These are phyloP conservation scores for Draba incana DNA, from an alignment of 345 rosid genomes.

Conservation along the genomic window DNA sequence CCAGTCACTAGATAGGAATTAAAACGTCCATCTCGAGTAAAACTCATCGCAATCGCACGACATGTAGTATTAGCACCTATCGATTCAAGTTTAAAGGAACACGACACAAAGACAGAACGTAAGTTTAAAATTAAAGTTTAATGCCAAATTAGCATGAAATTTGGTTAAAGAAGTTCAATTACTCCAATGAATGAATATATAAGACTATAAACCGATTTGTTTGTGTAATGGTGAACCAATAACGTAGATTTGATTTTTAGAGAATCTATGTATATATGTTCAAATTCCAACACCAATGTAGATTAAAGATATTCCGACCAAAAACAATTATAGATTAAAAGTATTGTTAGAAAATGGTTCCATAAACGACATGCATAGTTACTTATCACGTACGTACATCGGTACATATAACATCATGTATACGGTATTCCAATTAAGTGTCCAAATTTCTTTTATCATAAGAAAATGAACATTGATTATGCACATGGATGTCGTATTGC, in stretches of 20 bases:
- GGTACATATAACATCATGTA: not conserved
- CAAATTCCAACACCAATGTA: not conserved
- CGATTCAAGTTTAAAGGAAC: too few species aligned
- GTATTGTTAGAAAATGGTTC: not conserved
- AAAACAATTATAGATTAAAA: too few species aligned
- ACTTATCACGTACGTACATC: not conserved
- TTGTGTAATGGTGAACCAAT: not conserved
- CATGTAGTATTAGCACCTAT: too few species aligned
- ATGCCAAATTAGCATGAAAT: not conserved
- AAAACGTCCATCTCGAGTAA: too few species aligned
- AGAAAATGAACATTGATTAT: not conserved
- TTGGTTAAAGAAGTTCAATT: not conserved
- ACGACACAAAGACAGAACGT: too few species aligned
- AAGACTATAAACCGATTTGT: too few species aligned
- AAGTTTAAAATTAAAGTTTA: too few species aligned
- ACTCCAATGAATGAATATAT: too few species aligned
- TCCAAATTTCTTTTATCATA: too few species aligned
- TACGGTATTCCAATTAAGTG: not conserved
- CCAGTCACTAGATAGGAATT: too few species aligned
- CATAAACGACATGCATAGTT: not conserved
- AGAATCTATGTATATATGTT: conserved; percentile 1
- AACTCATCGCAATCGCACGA: too few species aligned
- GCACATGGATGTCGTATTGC: conserved; percentile 5
- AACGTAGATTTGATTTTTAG: not conserved
- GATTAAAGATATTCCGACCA: not conserved